A percentile compares a stretch with the other conserved stretches of the same genome.
phyloP scores from a whole-genome alignment of 257 asterid genomes.

The Ilex aquifolium region DNA sequence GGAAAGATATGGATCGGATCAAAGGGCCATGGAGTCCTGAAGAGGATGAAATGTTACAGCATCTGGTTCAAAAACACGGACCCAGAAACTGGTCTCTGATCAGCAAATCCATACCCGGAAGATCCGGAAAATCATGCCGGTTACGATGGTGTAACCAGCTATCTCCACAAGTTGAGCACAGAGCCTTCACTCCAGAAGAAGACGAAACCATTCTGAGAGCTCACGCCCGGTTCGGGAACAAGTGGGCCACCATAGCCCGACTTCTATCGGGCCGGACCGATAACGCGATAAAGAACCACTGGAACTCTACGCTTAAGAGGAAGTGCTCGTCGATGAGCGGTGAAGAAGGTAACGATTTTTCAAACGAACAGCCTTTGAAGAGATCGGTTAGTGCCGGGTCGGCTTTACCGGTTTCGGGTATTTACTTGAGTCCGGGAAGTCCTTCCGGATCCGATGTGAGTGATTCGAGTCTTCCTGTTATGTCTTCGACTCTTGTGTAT shows the following conservation, averaged over 20 bases:
- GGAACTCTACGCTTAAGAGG: slow-evolving; percentile 92
- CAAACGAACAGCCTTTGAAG: slow-evolving; percentile 45
- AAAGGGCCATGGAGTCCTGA: slow-evolving; percentile 98
- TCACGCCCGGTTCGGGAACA: slow-evolving; percentile 81
- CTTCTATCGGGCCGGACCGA: slow-evolving; percentile 89
- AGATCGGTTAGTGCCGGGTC: slow-evolving; percentile 85
- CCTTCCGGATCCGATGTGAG: slow-evolving; percentile 78
- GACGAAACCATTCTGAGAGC: slow-evolving; percentile 78
- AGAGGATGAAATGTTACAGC: slow-evolving; percentile 67
- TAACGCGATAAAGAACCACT: slow-evolving; percentile 90
- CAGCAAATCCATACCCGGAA: slow-evolving; percentile 72
- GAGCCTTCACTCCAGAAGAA: slow-evolving; percentile 76
- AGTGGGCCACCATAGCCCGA: slow-evolving; percentile 96
- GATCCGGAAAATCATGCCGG: slow-evolving; percentile 93
- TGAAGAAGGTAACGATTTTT: slow-evolving; percentile 34
- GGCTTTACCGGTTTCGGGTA: slow-evolving; percentile 35
- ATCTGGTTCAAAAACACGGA: slow-evolving; percentile 75
- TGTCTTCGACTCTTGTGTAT: slow-evolving; percentile 26
- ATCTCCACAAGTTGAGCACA: slow-evolving; percentile 89
- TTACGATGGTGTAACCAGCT: slow-evolving; percentile 97
- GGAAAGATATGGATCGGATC: slow-evolving; percentile 69
- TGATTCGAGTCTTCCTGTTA: slow-evolving; percentile 43
- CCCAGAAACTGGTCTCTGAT: slow-evolving; percentile 90
- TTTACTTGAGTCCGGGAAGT: slow-evolving; percentile 52
- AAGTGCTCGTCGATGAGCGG: slow-evolving; percentile 56